Evolutionary conservation across 176 grass and related monocot genomes (phyloP).

Genomic region (Areca catechu): DNA sequence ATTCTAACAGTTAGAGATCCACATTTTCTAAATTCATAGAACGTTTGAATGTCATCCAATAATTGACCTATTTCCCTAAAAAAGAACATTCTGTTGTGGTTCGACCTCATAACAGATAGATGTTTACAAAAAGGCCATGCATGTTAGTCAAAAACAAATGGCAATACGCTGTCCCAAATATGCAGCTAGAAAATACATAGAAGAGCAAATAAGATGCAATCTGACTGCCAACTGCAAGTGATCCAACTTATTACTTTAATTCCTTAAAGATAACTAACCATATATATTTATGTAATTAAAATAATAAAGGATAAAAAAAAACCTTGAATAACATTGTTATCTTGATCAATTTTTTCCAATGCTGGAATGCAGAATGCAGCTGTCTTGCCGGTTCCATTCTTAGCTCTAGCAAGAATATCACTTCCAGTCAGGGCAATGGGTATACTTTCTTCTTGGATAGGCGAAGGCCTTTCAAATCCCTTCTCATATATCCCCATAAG

Average conservation of each 20-base stretch:
- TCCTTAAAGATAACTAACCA: not conserved
- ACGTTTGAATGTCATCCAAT: no score
- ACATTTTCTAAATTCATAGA: no score
- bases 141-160: no score
- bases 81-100: no score
- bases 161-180: no score
- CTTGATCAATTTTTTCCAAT: constrained; percentile 89
- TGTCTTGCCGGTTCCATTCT: constrained; percentile 92
- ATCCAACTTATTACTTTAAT: not conserved
- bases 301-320: not conserved
- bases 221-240: no score
- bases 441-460: constrained; percentile 98
- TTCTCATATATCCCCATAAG: constrained; percentile 99
- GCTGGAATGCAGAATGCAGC: constrained; percentile 94
- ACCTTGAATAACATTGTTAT: constrained; percentile 90
- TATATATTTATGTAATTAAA: not conserved
- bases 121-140: no score
- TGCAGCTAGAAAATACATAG: not conserved
- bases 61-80: no score
- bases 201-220: no score
- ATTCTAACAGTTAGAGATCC: no score
- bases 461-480: constrained; percentile 86
- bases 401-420: constrained; percentile 95
- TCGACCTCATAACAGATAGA: no score
- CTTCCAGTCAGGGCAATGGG: constrained; percentile 92